These are phyloP conservation scores for Chlorophyllum brunneum DNA, from an alignment of 768 basidiomycete genomes.

Conservation along the genomic window DNA sequence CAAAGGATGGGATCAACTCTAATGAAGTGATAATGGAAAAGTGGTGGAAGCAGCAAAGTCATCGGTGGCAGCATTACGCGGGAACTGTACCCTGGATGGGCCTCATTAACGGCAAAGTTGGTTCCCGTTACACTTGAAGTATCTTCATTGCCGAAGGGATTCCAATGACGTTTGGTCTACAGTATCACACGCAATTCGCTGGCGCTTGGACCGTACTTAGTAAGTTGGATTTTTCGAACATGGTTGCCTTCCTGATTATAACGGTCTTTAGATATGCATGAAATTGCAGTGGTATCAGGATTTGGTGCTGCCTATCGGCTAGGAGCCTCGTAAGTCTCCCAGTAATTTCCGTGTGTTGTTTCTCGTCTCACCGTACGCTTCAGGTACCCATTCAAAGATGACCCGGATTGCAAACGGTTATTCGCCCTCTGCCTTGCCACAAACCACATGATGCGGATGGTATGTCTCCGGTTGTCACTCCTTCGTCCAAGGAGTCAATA, in stretches of 20 bases:
- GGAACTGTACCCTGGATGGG: constrained; percentile 35
- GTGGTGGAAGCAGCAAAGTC: constrained; percentile 53
- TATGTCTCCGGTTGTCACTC: background rate
- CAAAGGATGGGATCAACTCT: constrained; percentile 33
- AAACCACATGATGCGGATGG: constrained; percentile 19
- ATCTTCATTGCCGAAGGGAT: background rate
- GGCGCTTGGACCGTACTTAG: constrained; percentile 36
- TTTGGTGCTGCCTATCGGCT: constrained; percentile 34
- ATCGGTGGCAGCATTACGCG: constrained; percentile 44
- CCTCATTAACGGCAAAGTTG: constrained; percentile 30
- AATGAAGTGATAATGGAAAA: constrained; percentile 38
- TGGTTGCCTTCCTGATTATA: too few relatives aligned
- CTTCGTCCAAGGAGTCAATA: background rate
- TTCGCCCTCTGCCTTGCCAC: constrained; percentile 26
- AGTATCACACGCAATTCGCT: constrained; percentile 31
- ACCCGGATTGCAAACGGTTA: constrained; percentile 26
- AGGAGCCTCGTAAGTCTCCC: constrained; percentile 27
- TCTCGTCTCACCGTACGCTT: background rate
- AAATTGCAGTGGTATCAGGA: constrained; percentile 35
- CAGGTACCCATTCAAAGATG: constrained; percentile 29
- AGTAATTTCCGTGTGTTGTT: background rate
- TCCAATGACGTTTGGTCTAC: background rate
- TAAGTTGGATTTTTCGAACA: constrained; percentile 11
- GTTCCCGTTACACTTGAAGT: background rate
- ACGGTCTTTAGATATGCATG: constrained; percentile 29